Base-by-base conservation (phyloP, 371 early-diverging fungal genomes). In the Smittium culicis region DNA sequence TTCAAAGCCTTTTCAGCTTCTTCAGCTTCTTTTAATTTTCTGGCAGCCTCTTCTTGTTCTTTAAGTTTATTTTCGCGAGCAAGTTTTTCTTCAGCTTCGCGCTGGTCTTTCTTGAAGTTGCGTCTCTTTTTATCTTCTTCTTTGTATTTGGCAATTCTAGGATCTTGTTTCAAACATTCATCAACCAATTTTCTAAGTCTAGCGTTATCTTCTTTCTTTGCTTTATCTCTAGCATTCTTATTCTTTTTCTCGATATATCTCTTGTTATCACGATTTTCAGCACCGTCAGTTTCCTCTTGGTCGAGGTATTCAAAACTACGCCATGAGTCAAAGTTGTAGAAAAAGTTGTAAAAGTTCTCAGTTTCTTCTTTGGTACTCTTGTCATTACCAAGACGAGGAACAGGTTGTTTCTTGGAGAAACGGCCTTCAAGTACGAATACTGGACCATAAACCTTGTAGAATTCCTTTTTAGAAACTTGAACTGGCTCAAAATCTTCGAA, bases 231-330 rank as follows among this genome's bases (percentile, higher is more conserved):
- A 74, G 88, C 89, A 74, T 90, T 88, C 81, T 87, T 86, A 88
- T 98, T 98, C 87, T 94, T 91, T 77, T 85, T 81, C 75, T 98
- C 98, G 69, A 91, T 81, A 75, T 85, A 93, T 66, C 98, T 86
- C 86, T 91, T 93, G 74, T 96, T 90, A 71, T 96, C 96, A 77
- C 98, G 92, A 82, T 88, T 89, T 71, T 93, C 93, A 34, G 87
- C 87, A 64, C 82, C 84, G 65, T 92, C 93, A 68, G 85, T 86
- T 72, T 91, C 94, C 76, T 98, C 96, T 83, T 99, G 93, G 75
- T 97, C 98, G 64, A 92, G 78, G 81, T 89, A 90, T 82, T 99
- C 99, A 72, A 98, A 99, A 25, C 92, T 84, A 72, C 99, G 83
- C 94, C 94, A 96, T 54, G 96, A 94, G 70, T 98, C 94, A 71